A percentile compares a stretch with the other conserved stretches of the same genome.
These are phyloP conservation scores for Magnolia kwangsiensis DNA, from an alignment of 164 flowering plant species.

Conservation along the genomic window DNA sequence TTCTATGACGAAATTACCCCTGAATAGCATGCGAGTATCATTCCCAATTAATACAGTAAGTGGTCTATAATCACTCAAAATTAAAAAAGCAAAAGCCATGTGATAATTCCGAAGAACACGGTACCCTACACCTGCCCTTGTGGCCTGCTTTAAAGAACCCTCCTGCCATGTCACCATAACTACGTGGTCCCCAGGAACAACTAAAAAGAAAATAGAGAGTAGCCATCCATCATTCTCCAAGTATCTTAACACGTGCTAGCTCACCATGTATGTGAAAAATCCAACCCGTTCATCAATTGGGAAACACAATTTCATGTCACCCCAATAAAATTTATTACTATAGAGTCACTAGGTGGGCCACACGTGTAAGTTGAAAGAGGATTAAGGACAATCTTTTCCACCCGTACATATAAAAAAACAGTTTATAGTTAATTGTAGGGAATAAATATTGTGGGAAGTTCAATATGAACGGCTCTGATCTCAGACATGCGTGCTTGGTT, in stretches of 20 bases:
- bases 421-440: too few relatives aligned
- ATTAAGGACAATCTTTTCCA: too few relatives aligned
- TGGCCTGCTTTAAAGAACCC: not conserved
- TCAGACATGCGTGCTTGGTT: too few relatives aligned
- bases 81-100: not conserved
- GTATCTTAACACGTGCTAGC: not conserved
- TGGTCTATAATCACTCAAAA: not conserved
- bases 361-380: too few relatives aligned
- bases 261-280: not conserved
- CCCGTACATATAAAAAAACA: too few relatives aligned
- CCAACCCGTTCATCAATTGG: not conserved
- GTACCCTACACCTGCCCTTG: constrained; percentile 2
- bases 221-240: not conserved
- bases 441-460: too few relatives aligned
- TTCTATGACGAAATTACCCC: not conserved
- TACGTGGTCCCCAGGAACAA: constrained; percentile 2
- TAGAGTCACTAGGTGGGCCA: too few relatives aligned
- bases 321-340: too few relatives aligned
- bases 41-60: not conserved
- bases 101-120: constrained; percentile 1
- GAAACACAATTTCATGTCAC: too few relatives aligned
- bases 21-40: not conserved
- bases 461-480: too few relatives aligned
- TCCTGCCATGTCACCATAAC: constrained; percentile 6
- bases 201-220: not conserved